phyloP scores from a whole-genome alignment of 2,329 filamentous ascomycete species.

The Penicillium sp. region DNA sequence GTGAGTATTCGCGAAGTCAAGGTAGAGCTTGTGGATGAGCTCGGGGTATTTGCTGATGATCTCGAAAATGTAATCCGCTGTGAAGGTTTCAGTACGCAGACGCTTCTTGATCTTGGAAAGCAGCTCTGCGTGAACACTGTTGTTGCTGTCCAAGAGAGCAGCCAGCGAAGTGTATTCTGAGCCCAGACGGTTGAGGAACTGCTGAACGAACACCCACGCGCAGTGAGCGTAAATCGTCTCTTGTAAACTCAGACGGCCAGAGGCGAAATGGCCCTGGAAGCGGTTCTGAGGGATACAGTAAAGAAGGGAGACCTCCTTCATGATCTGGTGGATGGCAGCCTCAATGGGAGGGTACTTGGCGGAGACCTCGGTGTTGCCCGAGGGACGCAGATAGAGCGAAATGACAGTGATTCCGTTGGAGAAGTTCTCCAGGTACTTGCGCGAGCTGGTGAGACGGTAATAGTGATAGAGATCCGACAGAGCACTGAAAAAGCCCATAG shows the following conservation, averaged over 20 bases:
- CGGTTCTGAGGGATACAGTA: slow-evolving; percentile 99
- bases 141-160: slow-evolving; percentile 72
- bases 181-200: slow-evolving; percentile 92
- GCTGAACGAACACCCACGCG: slow-evolving; percentile 95
- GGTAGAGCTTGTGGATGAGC: slow-evolving; percentile 80
- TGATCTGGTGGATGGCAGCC: slow-evolving; percentile 95
- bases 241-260: slow-evolving; percentile 81
- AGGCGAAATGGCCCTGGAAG: slow-evolving; percentile 84
- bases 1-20: slow-evolving; percentile 86
- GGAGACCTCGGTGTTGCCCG: slow-evolving; percentile 55
- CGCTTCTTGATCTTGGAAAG: slow-evolving; percentile 93
- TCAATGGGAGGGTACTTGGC: slow-evolving; percentile 73
- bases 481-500: slow-evolving; percentile 89
- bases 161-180: slow-evolving; percentile 87
- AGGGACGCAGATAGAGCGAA: slow-evolving; percentile 85
- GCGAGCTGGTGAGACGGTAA: slow-evolving; percentile 91
- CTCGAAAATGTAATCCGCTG: slow-evolving; percentile 94
- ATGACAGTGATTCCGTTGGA: slow-evolving; percentile 97
- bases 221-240: slow-evolving; percentile 97
- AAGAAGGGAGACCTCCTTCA: slow-evolving; percentile 93
- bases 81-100: slow-evolving; percentile 93
- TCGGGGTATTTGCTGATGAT: slow-evolving; percentile 90
- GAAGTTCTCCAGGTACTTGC: slow-evolving; percentile 98
- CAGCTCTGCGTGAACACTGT: slow-evolving; percentile 80
- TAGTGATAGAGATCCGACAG: slow-evolving; percentile 97